A percentile compares a stretch with the other conserved stretches of the same genome.
These are phyloP conservation scores for Ceratocystis diversiconidia DNA, from an alignment of 2,329 filamentous ascomycete species.

Conservation along the genomic window DNA sequence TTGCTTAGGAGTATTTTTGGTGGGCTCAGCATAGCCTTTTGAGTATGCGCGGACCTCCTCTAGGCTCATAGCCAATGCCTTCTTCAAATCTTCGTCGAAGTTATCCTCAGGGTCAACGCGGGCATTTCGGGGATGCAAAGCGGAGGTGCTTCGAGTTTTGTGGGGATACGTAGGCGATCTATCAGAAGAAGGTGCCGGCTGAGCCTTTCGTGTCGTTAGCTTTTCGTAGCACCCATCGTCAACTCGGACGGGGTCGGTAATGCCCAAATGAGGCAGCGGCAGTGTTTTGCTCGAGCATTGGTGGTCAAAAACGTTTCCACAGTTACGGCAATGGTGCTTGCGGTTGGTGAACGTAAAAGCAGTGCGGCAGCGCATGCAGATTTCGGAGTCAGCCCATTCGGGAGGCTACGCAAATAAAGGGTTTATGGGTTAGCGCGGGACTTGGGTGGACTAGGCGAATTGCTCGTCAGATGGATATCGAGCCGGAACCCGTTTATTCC, in stretches of 20 bases:
- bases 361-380: slow-evolving; percentile 95
- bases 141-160: slow-evolving; percentile 50
- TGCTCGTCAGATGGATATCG: not conserved
- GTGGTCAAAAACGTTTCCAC: slow-evolving; percentile 92
- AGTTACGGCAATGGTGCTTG: slow-evolving; percentile 97
- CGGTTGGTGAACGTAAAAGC: slow-evolving; percentile 95
- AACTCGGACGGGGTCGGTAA: slow-evolving; percentile 78
- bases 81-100: slow-evolving; percentile 90
- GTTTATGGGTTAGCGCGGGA: not conserved
- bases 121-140: slow-evolving; percentile 82
- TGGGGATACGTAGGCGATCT: slow-evolving; percentile 37
- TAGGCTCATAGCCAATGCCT: slow-evolving; percentile 87
- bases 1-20: slow-evolving; percentile 25
- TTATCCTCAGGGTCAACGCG: slow-evolving; percentile 59
- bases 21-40: slow-evolving; percentile 55
- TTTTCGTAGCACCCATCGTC: slow-evolving; percentile 93
- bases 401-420: slow-evolving; percentile 48
- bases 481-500: not conserved
- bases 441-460: no score
- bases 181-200: slow-evolving; percentile 32
- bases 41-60: slow-evolving; percentile 74
- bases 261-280: slow-evolving; percentile 82
- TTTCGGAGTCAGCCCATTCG: slow-evolving; percentile 94
- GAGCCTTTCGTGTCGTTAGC: slow-evolving; percentile 54
- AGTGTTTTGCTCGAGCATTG: slow-evolving; percentile 83